Base-by-base conservation (phyloP, 2,329 filamentous ascomycete genomes). In the Pseudocercospora macadamiae region DNA sequence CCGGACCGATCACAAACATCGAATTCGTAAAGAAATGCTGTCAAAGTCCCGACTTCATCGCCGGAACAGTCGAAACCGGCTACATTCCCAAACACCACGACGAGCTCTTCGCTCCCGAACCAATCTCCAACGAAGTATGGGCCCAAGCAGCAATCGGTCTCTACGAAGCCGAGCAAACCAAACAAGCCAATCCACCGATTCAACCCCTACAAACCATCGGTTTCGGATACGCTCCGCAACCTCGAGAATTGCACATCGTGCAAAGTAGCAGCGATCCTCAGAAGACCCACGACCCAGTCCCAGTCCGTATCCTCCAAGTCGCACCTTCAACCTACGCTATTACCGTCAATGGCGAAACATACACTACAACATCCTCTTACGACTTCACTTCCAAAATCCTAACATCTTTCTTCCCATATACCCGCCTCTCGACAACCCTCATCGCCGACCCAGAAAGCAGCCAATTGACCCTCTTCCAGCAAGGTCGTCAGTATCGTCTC, bases 21-120 rank as follows among this genome's bases (percentile, higher is more conserved):
- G 95, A 97, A 74, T 99, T 99, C 71, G 78, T 99, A 59, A 97
- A 97, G 79, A 84, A 87, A 7, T 83, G 97, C 56, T 96, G 92
- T 73, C 83, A 86, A 45, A 92, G 89, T 60, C 83, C 85, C 0
- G 90, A 89, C 51, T 99, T 99, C 71, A 83, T 96, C 57, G 83
- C 84, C 9, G 95, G 93, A 7, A 86, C 95, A 18, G 92, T 99
- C 12, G 93, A 99, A 75, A 99, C 95, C 0, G 93, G 93, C 1
- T 99, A 96, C 73, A 97, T 99, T 65, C 88, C 93, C 55, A 96
- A 96, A 74, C 89, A 96, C 77, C 83, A 85, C 59, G 83, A 86
- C 9, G 89, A 92, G 64, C 83, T 99, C 1, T 97, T 97, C 72
- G 79, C 80, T 19, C 82, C 84, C 0, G 55, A 62, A 45, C 72